A percentile compares a stretch with the other conserved stretches of the same genome.
Conservation (phyloP, 495 filamentous ascomycete genomes). For the Podospora comata region DNA sequence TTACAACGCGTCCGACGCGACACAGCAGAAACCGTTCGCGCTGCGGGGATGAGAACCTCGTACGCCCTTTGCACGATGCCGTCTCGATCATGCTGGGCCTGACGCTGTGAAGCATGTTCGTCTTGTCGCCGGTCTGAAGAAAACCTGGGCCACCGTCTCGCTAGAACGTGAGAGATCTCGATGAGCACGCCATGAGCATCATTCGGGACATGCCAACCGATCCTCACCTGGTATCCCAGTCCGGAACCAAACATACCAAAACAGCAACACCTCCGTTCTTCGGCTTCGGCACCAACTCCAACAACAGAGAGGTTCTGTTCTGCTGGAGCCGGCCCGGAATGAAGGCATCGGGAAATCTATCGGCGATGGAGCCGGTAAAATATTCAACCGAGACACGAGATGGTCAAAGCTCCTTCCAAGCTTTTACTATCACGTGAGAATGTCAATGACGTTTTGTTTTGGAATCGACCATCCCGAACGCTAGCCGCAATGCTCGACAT, state of each 20-base stretch:
- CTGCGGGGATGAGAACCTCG: background rate
- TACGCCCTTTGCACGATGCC: background rate
- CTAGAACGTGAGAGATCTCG: background rate
- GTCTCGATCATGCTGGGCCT: background rate
- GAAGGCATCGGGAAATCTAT: background rate
- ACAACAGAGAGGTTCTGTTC: background rate
- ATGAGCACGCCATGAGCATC: too few relatives aligned
- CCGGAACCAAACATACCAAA: background rate
- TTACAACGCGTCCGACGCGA: background rate
- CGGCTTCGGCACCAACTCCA: too few relatives aligned
- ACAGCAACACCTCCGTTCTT: background rate
- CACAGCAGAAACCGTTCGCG: conserved; percentile 3
- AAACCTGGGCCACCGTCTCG: background rate
- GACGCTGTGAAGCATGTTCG: background rate
- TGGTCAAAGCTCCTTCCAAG: background rate
- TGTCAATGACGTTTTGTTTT: conserved; percentile 8
- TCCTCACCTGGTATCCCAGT: background rate
- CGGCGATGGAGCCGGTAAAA: background rate
- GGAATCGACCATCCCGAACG: background rate
- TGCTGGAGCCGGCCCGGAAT: background rate
- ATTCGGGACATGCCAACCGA: background rate
- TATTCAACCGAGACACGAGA: conserved; percentile 1
- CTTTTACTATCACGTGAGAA: background rate
- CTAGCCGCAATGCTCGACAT: conserved; percentile 14
- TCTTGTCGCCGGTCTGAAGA: background rate